A percentile compares a stretch with the other conserved stretches of the same genome.
Conservation (phyloP, 2,329 filamentous ascomycete species). For the Epicoccum sorghinum region DNA sequence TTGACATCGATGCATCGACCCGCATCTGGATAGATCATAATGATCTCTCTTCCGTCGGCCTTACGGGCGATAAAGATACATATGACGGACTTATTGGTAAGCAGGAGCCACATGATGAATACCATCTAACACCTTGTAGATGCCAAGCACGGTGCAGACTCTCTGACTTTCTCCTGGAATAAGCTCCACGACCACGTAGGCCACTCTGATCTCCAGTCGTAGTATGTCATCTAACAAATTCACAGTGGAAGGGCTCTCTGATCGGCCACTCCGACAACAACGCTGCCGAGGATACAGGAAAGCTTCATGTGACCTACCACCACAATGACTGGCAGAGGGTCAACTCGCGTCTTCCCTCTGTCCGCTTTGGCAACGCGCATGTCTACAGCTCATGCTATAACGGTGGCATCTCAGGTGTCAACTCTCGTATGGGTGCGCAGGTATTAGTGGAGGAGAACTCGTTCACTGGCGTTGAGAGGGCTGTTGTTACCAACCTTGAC, state of each 20-base stretch:
- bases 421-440: constrained; percentile 53
- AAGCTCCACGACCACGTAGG: constrained; percentile 61
- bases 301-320: constrained; percentile 68
- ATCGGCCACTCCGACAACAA: constrained; percentile 66
- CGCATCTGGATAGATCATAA: constrained; percentile 70
- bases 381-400: constrained; percentile 59
- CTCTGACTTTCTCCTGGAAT: constrained; percentile 60
- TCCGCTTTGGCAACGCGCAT: constrained; percentile 71
- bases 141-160: constrained; percentile 67
- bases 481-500: constrained; percentile 64
- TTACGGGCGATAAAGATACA: constrained; percentile 39
- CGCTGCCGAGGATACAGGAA: constrained; percentile 59
- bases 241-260: constrained; percentile 63
- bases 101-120: too few relatives aligned
- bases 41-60: constrained; percentile 64
- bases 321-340: constrained; percentile 71
- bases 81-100: constrained; percentile 29
- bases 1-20: constrained; percentile 62
- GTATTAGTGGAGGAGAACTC: constrained; percentile 54
- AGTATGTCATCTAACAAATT: constrained; percentile 10
- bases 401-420: constrained; percentile 48
- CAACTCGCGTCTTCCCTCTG: constrained; percentile 66
- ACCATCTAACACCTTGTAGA: constrained; percentile 55
- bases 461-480: constrained; percentile 63
- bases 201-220: neutral